A percentile compares a stretch with the other conserved stretches of the same genome.
Conservation (phyloP, 352 stramenopile species). For the Stephanocyclus meneghinianus region DNA sequence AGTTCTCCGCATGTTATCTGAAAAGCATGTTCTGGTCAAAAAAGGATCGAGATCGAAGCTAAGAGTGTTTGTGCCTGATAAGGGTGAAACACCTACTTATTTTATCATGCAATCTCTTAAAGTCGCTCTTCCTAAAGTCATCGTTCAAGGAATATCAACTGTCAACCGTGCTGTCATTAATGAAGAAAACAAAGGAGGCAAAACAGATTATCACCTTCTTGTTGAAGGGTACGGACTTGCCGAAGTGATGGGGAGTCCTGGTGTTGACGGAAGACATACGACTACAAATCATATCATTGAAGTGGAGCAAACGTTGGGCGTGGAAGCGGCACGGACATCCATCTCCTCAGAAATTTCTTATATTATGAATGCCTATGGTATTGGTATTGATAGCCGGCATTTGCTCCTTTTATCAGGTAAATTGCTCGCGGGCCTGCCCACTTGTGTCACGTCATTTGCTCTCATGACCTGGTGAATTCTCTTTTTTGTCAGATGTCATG, state of each 20-base stretch:
- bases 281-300: slow-evolving; percentile 99
- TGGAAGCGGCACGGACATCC: slow-evolving; percentile 95
- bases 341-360: slow-evolving; percentile 98
- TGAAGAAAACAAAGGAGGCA: slow-evolving; percentile 89
- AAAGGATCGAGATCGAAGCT: slow-evolving; percentile 79
- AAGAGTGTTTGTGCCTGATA: slow-evolving; percentile 82
- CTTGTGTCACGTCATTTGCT: background rate
- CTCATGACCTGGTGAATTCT: background rate
- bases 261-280: slow-evolving; percentile 93
- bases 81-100: slow-evolving; percentile 75
- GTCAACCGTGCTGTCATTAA: slow-evolving; percentile 99
- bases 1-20: slow-evolving; percentile 80
- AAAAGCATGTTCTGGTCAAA: slow-evolving; percentile 82
- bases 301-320: slow-evolving; percentile 92
- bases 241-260: slow-evolving; percentile 96
- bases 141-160: slow-evolving; percentile 96
- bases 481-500: slow-evolving; percentile 93
- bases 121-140: slow-evolving; percentile 91
- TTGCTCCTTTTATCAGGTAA: slow-evolving; percentile 91
- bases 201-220: slow-evolving; percentile 91
- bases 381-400: slow-evolving; percentile 98
- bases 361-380: slow-evolving; percentile 98
- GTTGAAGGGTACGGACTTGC: slow-evolving; percentile 97
- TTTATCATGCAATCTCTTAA: slow-evolving; percentile 96
- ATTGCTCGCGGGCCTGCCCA: background rate